Base-by-base conservation (phyloP, 2,329 filamentous ascomycete genomes). In the Polytolypa hystricis region DNA sequence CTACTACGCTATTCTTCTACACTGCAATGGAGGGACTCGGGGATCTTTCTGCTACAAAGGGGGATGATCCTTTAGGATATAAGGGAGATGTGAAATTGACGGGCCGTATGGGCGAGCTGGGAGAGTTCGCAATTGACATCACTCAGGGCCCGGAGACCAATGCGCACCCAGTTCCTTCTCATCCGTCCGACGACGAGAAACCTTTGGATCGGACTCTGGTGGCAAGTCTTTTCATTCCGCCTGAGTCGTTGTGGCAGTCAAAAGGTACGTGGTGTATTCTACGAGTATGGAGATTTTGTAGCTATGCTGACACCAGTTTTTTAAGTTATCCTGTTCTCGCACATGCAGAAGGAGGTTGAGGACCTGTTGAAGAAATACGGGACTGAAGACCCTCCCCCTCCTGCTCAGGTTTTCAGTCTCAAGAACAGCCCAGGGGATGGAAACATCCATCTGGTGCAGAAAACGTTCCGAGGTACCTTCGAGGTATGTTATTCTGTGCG, bases 361-460 rank as follows among this genome's bases (percentile, higher is more conserved):
- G 56, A 56, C n/a, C 63, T 73, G 40, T 50, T 80, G 20, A 59
- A 69, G 43, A 65, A 73, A 46, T 79, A 74, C 55, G 73, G 70
- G 18, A 60, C 73, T 31, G 73, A 82, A 3, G 73, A 79, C 42
- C 73, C 83, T 31, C 81, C 87, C 5, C 86, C 87, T 7, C 81
- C 89, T 2, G 85, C 81, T 65, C 83, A 91, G 56, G 71, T 87
- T 1, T 95, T 93, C 58, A 84, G 84, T 5, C 69, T 96, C 37
- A 61, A 69, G 30, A 81, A 93, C 55, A 60, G 64, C 20, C 51
- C 61, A 9, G 56, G 55, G 14, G 56, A 56, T 18, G 89, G 86
- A 19, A 96, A 96, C 52, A 64, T 84, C 10, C 89, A 98, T 45
- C 64, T 94, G 27, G 70, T 96, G 11, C 85, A 98, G 60, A 95